Evolutionary conservation across 2,329 filamentous ascomycete species (phyloP), one percentile per base, ranked within the genome.

Genomic region (Alternaria ventricosa): DNA sequence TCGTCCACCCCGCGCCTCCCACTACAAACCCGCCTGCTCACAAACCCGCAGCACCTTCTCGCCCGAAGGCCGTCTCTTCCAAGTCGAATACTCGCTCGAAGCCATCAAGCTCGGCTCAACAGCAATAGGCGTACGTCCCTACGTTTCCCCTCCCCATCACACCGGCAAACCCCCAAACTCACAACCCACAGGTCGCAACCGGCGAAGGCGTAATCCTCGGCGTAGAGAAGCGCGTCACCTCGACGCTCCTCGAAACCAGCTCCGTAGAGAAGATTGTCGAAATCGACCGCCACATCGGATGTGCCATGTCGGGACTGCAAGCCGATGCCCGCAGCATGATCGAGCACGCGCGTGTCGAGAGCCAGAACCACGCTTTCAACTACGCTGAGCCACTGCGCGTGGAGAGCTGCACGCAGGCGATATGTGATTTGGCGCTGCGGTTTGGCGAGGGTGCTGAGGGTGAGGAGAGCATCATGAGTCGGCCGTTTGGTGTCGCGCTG

Each of bases 31-130:
- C 59, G 13, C 61, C 64, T 65, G 70, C 72, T 79, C 66, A 79
- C 73, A 66, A 53, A 57, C 54, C 13, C 53, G 57, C 80, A 96
- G 92, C 88, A 99, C 96, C 88, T 99, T 99, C 89, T 99, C 96
- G 76, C 96, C 96, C 66, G 96, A 99, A 88, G 96, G 96, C 79
- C 96, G 96, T 84, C 92, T 99, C 82, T 99, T 99, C 89, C 96
- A 99, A 87, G 96, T 99, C 86, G 96, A 99, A 91, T 99, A 99
- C 89, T 98, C 96, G 64, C 92, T 99, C 82, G 96, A 99, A 87
- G 96, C 96, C 83, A 99, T 99, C 89, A 99, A 99, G 87, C 92
- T 98, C 73, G 96, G 96, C 74, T 97, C 93, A 77, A 99, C 96
- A 74, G 96, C 96, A 79, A 99, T 99, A 84, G 96, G 96, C 76